Conservation (phyloP, 192 early-diverging fungal genomes). For the Coemansia brasiliensis region DNA sequence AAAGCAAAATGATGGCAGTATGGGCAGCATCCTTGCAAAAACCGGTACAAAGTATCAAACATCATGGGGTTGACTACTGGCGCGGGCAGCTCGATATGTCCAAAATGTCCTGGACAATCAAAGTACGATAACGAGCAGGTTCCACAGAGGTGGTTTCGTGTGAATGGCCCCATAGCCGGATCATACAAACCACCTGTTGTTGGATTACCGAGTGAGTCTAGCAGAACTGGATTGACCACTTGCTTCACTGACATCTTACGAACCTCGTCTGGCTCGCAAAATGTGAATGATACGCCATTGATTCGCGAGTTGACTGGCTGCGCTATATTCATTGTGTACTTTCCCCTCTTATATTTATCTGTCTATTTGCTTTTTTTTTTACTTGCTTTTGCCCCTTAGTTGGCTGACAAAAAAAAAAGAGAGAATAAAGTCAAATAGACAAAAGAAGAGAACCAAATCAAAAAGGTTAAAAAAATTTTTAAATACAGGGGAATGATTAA, state of each 20-base stretch:
- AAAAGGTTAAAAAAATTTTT: constrained; percentile 14
- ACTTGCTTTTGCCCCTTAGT: neutral
- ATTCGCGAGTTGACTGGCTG: constrained; percentile 79
- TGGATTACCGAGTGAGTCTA: constrained; percentile 89
- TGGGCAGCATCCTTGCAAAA: constrained; percentile 82
- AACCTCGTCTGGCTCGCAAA: constrained; percentile 85
- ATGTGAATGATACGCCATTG: constrained; percentile 86
- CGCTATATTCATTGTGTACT: constrained; percentile 73
- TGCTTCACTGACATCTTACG: constrained; percentile 92
- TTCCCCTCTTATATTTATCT: neutral
- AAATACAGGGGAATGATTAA: neutral
- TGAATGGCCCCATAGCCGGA: constrained; percentile 89
- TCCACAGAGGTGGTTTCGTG: constrained; percentile 73
- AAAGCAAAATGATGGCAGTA: constrained; percentile 85
- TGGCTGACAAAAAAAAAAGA: neutral
- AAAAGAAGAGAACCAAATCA: neutral
- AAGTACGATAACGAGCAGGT: constrained; percentile 83
- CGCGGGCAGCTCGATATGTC: constrained; percentile 88
- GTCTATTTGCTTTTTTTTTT: too few species aligned
- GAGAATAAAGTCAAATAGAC: neutral
- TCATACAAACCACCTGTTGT: constrained; percentile 92
- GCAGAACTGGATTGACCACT: constrained; percentile 82
- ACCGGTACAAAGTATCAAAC: constrained; percentile 85
- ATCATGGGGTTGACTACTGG: constrained; percentile 94
- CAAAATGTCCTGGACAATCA: constrained; percentile 94